A percentile compares a stretch with the other conserved stretches of the same genome.
Evolutionary conservation across 164 flowering plant species (phyloP).

Genomic region (Piper betle): DNA sequence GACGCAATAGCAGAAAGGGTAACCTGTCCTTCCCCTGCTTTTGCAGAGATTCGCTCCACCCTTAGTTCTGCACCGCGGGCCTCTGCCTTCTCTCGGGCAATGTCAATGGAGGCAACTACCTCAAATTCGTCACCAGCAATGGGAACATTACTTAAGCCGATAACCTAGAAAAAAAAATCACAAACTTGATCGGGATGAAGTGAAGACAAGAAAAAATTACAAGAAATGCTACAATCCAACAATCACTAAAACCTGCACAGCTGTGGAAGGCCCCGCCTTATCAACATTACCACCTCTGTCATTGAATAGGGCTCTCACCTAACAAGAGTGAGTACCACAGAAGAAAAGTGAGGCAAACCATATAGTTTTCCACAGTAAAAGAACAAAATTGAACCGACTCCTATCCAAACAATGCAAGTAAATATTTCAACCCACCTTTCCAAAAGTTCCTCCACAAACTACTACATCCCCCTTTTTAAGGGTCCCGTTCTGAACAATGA

Average conservation of each 20-base stretch:
- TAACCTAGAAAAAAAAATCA: conserved; percentile 36
- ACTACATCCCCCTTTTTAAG: conserved; percentile 71
- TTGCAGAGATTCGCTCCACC: conserved; percentile 53
- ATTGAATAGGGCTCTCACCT: conserved; percentile 91
- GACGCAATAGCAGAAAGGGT: conserved; percentile 91
- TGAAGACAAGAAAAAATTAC: neutral
- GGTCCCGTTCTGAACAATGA: conserved; percentile 92
- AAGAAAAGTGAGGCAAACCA: neutral
- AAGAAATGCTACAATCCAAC: neutral
- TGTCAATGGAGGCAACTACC: conserved; percentile 65
- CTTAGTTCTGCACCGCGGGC: conserved; percentile 40
- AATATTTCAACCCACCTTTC: conserved; percentile 49
- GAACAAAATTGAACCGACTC: neutral
- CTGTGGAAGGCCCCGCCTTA: conserved; percentile 82
- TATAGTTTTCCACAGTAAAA: neutral
- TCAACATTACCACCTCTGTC: conserved; percentile 57
- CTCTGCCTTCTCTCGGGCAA: conserved; percentile 80
- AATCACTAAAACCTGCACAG: conserved; percentile 57
- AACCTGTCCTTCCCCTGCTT: conserved; percentile 77
- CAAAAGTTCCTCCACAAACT: conserved; percentile 86
- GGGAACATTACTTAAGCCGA: conserved; percentile 79
- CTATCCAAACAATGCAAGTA: neutral
- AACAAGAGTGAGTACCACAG: conserved; percentile 1
- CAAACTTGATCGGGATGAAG: neutral
- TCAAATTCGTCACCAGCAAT: conserved; percentile 91